Evolutionary conservation across 805 yeast species (phyloP).

Genomic region (Zygosaccharomyces pseudorouxii): DNA sequence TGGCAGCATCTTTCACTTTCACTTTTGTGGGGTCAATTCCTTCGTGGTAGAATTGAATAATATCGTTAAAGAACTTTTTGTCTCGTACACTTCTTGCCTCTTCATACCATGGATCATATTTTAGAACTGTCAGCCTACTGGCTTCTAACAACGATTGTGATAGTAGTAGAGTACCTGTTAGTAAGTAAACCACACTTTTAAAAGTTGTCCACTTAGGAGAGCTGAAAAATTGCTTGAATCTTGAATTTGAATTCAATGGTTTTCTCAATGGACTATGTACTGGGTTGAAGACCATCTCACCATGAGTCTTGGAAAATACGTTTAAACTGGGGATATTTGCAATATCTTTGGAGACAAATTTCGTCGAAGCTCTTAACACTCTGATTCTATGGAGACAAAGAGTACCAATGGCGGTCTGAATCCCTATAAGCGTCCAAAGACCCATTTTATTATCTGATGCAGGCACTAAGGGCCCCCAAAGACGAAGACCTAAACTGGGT

Average conservation of each 20-base stretch:
- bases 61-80: slow-evolving; percentile 36
- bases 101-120: slow-evolving; percentile 67
- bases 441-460: slow-evolving; percentile 61
- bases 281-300: slow-evolving; percentile 19
- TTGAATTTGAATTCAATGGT: slow-evolving; percentile 7
- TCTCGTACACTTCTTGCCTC: slow-evolving; percentile 56
- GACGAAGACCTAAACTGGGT: slow-evolving; percentile 55
- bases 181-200: slow-evolving; percentile 32
- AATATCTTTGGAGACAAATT: slow-evolving; percentile 25
- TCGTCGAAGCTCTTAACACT: slow-evolving; percentile 14
- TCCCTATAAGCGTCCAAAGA: slow-evolving; percentile 45
- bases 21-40: slow-evolving; percentile 35
- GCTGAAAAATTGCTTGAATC: slow-evolving; percentile 16
- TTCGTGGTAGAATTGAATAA: slow-evolving; percentile 32
- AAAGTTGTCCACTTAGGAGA: slow-evolving; percentile 29
- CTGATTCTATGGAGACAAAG: slow-evolving; percentile 24
- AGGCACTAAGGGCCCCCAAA: slow-evolving; percentile 73
- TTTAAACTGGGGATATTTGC: slow-evolving; percentile 34
- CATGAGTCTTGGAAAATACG: slow-evolving; percentile 32
- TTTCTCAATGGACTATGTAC: background rate
- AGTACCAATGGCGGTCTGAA: slow-evolving; percentile 51
- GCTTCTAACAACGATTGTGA: slow-evolving; percentile 54
- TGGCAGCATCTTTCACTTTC: slow-evolving; percentile 32
- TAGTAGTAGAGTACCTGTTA: slow-evolving; percentile 45
- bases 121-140: slow-evolving; percentile 42